Conservation (phyloP, 2,329 filamentous ascomycete species). For the Dactylellina drechsleri region DNA sequence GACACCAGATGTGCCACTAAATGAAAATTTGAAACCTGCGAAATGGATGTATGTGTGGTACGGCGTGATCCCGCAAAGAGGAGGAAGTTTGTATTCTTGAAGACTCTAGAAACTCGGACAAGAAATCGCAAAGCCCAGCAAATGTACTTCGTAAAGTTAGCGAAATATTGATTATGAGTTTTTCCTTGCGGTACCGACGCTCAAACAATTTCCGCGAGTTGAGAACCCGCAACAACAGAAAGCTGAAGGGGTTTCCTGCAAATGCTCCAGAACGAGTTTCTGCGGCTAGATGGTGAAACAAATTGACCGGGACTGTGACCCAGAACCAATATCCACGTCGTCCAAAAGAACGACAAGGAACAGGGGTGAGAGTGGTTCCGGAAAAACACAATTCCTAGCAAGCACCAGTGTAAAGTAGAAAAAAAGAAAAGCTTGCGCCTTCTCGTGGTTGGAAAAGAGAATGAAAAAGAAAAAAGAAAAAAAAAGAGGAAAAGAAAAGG, state of each 20-base stretch:
- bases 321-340: slow-evolving; percentile 48
- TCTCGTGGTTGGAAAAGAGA: neutral
- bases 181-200: neutral
- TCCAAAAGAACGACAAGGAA: slow-evolving; percentile 24
- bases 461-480: slow-evolving; percentile 12
- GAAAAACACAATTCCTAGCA: slow-evolving; percentile 30
- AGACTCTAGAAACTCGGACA: too few species aligned
- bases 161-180: too few species aligned
- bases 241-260: neutral
- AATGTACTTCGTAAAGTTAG: too few species aligned
- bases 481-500: neutral
- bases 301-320: slow-evolving; percentile 45
- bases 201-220: too few species aligned
- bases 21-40: too few species aligned
- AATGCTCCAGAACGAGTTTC: slow-evolving; percentile 1
- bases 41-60: too few species aligned
- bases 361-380: slow-evolving; percentile 42
- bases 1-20: too few species aligned
- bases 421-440: neutral
- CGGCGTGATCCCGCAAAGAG: too few species aligned
- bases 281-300: slow-evolving; percentile 55
- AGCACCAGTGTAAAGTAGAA: neutral
- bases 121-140: too few species aligned
- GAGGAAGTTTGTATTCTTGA: too few species aligned
- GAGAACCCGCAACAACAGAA: neutral